Conservation (phyloP, 768 basidiomycete genomes). For the Polyporus arcularius region DNA sequence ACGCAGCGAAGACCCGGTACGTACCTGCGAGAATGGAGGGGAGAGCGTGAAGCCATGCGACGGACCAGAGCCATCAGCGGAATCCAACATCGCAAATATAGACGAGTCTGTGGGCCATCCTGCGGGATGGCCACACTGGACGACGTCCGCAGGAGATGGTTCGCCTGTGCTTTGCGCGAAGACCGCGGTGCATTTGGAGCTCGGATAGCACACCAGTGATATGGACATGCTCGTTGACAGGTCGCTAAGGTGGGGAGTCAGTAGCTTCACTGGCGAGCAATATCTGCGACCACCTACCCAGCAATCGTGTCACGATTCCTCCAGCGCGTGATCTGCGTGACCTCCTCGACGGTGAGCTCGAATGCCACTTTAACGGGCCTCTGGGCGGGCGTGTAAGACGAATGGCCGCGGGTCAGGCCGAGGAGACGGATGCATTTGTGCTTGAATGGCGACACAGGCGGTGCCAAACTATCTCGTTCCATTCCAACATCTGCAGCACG, state of each 20-base stretch:
- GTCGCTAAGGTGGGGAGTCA: background rate
- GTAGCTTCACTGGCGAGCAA: background rate
- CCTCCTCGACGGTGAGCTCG: conserved; percentile 12
- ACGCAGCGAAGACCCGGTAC: background rate
- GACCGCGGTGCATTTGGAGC: conserved; percentile 2
- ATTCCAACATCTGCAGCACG: background rate
- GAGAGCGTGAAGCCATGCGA: conserved; percentile 5
- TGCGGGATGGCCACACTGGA: background rate
- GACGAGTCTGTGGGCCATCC: conserved; percentile 15
- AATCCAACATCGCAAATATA: background rate
- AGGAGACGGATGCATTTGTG: conserved; percentile 1
- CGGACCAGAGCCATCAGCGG: background rate
- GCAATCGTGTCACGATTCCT: background rate
- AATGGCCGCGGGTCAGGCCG: conserved; percentile 4
- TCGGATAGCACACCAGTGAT: conserved; percentile 15
- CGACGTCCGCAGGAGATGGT: background rate
- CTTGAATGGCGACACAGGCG: background rate
- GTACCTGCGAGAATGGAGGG: conserved; percentile 18
- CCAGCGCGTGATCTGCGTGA: conserved; percentile 13
- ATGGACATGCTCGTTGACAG: conserved; percentile 16
- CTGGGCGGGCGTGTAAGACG: background rate
- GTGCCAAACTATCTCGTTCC: background rate
- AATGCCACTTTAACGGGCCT: conserved; percentile 6
- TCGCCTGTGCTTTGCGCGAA: background rate
- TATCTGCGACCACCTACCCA: conserved; percentile 1